Percentiles rank a stretch among this genome's conserved stretches.
These are phyloP conservation scores for Adenanthera pavonina DNA, from an alignment of 306 rosid species.

Conservation along the genomic window DNA sequence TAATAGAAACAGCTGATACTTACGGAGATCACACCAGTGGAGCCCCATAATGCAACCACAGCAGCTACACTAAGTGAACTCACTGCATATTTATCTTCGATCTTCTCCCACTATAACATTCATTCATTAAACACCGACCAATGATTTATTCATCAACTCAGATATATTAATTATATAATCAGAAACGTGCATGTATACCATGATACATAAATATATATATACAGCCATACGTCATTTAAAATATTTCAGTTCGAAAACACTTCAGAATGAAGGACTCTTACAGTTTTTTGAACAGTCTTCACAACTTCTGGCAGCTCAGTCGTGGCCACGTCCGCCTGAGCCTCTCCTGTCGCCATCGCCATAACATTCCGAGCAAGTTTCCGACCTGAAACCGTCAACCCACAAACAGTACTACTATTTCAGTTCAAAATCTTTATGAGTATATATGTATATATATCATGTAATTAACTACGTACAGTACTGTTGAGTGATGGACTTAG, in stretches of 20 bases:
- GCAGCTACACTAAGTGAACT: conserved; percentile 68
- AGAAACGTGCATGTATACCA: no score
- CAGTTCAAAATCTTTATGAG: not conserved
- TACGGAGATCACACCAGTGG: conserved; percentile 80
- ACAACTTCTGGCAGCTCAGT: conserved; percentile 74
- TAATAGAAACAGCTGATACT: conserved; percentile 20
- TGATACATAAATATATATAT: no score
- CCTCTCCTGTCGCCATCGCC: conserved; percentile 95
- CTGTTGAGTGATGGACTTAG: conserved; percentile 46
- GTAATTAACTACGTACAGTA: no score
- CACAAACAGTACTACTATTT: not conserved
- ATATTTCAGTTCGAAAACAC: no score
- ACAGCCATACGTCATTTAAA: no score
- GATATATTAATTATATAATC: not conserved
- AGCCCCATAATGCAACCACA: conserved; percentile 69
- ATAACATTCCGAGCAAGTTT: conserved; percentile 77
- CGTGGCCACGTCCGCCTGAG: conserved; percentile 70
- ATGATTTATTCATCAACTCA: conserved; percentile 9
- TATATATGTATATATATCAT: no score
- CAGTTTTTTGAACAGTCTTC: conserved; percentile 70
- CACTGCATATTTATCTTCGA: conserved; percentile 93
- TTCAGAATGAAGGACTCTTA: conserved; percentile 34
- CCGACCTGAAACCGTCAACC: conserved; percentile 51
- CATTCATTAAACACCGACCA: conserved; percentile 28
- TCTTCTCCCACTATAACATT: conserved; percentile 74